Percentiles rank a stretch among this genome's conserved stretches.
Conservation (phyloP, 2,329 filamentous ascomycete species). For the Talaromyces sp. region DNA sequence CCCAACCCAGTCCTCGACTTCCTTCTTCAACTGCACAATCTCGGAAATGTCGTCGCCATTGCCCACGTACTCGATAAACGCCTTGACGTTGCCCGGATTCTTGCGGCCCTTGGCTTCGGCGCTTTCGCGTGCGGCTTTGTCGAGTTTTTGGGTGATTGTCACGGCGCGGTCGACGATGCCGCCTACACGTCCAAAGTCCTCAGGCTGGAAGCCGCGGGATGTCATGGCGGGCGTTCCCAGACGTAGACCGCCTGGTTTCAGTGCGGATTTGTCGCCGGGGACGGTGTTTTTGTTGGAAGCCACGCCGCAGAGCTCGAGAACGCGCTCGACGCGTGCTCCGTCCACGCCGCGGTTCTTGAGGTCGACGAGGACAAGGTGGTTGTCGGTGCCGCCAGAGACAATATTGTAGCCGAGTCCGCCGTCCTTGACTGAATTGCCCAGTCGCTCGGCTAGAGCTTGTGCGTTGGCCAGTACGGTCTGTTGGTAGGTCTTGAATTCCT, state of each 20-base stretch:
- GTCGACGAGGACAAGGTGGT: slow-evolving; percentile 94
- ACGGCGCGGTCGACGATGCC: slow-evolving; percentile 82
- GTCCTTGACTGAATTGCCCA: slow-evolving; percentile 64
- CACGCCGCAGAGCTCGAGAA: slow-evolving; percentile 87
- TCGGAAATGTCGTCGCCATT: slow-evolving; percentile 72
- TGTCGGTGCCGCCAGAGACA: slow-evolving; percentile 92
- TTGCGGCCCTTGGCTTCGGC: slow-evolving; percentile 80
- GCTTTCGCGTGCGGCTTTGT: slow-evolving; percentile 64
- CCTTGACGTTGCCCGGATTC: slow-evolving; percentile 97
- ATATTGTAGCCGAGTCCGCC: slow-evolving; percentile 82
- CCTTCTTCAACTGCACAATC: slow-evolving; percentile 79
- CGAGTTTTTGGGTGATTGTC: slow-evolving; percentile 69
- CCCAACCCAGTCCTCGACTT: slow-evolving; percentile 83
- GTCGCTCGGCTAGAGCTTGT: slow-evolving; percentile 72
- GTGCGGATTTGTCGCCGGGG: slow-evolving; percentile 86
- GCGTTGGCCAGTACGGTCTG: slow-evolving; percentile 88
- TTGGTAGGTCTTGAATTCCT: slow-evolving; percentile 93
- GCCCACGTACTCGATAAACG: slow-evolving; percentile 88
- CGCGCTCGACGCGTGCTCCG: slow-evolving; percentile 84
- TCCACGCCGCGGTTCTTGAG: slow-evolving; percentile 83
- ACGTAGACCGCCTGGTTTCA: slow-evolving; percentile 87
- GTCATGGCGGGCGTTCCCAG: slow-evolving; percentile 98
- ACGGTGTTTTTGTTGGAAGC: slow-evolving; percentile 99
- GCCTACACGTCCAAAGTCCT: slow-evolving; percentile 81
- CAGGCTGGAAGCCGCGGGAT: slow-evolving; percentile 81